Conservation (phyloP, 495 filamentous ascomycete genomes). For the Penicillium ochrochloron region DNA sequence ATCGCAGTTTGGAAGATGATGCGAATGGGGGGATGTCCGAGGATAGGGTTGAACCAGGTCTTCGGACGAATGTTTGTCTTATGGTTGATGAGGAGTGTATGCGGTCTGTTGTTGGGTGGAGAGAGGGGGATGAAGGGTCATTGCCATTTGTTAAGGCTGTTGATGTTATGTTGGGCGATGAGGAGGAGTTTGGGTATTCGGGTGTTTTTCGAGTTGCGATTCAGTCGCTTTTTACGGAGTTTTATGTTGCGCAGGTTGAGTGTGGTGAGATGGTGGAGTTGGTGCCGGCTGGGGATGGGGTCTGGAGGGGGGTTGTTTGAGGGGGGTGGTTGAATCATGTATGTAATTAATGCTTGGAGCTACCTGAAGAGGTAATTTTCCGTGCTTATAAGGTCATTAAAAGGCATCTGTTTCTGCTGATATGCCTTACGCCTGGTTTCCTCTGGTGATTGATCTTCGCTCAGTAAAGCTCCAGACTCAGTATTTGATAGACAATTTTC, state of each 20-base stretch:
- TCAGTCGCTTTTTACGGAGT: slow-evolving; percentile 5
- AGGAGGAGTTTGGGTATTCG: background rate
- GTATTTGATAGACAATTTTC: too few species aligned
- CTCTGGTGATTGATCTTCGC: too few species aligned
- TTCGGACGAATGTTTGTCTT: slow-evolving; percentile 9
- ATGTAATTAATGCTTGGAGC: too few species aligned
- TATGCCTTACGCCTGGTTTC: too few species aligned
- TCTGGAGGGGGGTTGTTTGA: background rate
- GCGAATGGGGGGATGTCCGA: background rate
- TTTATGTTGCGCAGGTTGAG: slow-evolving; percentile 2
- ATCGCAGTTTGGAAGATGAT: slow-evolving; percentile 2
- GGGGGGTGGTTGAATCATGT: too few species aligned
- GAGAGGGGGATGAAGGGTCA: background rate
- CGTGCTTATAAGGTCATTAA: too few species aligned
- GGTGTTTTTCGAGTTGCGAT: slow-evolving; percentile 5
- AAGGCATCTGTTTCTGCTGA: too few species aligned
- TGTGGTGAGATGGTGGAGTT: background rate
- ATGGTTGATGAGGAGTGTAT: slow-evolving; percentile 15
- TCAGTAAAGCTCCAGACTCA: too few species aligned
- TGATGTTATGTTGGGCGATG: slow-evolving; percentile 6
- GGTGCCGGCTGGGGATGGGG: background rate
- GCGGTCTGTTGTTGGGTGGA: slow-evolving; percentile 9
- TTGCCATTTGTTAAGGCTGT: slow-evolving; percentile 11
- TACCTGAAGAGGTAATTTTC: too few species aligned
- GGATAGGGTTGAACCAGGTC: slow-evolving; percentile 5